Base-by-base conservation (phyloP, 768 basidiomycete species). In the Boletus edulis region DNA sequence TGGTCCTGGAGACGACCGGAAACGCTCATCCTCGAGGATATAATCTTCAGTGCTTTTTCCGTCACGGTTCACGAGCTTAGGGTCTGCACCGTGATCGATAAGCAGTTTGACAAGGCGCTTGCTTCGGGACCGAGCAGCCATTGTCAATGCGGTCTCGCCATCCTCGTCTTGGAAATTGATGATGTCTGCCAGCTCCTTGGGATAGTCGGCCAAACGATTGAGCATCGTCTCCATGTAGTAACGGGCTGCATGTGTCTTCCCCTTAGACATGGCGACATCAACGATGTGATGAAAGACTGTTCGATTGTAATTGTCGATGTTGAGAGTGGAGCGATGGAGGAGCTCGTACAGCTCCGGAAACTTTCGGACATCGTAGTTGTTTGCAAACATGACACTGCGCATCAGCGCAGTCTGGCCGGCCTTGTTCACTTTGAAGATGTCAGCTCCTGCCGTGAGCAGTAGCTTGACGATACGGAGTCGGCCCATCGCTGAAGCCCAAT, bases 121-220 rank as follows among this genome's bases (percentile, higher is more conserved):
- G 72, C 91, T 94, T 52, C 97, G 78, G 67, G 95, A 98, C 41
- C 97, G 82, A 14, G 97, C 96, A 18, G 97, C 95, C 79, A 99
- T 84, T 4, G 97, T 98, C 57, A 99, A 73, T 12, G 97, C 94
- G 8, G 97, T 98, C 74, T 99, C 97, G 35, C 96, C 96, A 60
- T 99, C 97, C 68, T 98, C 94, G 68, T 98, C 96, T 69, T 97
- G 97, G 70, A 98, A 98, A 67, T 99, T 99, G 73, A 99, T 94
- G 45, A 99, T 93, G 65, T 99, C 97, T 32, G 94, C 92, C 31
- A 99, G 76, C 71, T 99, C 97, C 65, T 90, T 90, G 1, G 97
- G 95, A 74, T 91, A 99, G 66, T 95, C 94, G 7, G 89, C 80
- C 39, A 99, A 79, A 48, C 96, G 83, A 40, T 77, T 79, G 51